These are phyloP conservation scores for Psilocybe cubensis DNA, from an alignment of 768 basidiomycete genomes.

Conservation along the genomic window DNA sequence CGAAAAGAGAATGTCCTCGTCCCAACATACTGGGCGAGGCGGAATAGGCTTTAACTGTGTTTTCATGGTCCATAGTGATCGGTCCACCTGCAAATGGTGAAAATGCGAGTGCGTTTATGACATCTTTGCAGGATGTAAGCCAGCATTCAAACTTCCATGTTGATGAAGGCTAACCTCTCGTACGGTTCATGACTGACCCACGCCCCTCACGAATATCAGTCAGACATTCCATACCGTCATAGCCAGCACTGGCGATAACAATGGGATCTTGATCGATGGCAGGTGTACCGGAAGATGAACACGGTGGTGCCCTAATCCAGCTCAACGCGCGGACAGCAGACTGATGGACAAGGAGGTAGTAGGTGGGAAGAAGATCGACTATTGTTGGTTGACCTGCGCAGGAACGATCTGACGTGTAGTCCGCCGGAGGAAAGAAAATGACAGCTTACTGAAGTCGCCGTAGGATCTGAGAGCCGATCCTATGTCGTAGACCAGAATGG, in stretches of 20 bases:
- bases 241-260: constrained; percentile 76
- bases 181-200: constrained; percentile 74
- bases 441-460: constrained; percentile 32
- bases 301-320: constrained; percentile 74
- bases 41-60: constrained; percentile 75
- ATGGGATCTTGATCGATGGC: constrained; percentile 63
- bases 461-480: constrained; percentile 41
- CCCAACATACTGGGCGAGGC: constrained; percentile 76
- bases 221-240: constrained; percentile 78
- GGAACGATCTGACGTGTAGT: background rate
- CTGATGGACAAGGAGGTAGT: constrained; percentile 77
- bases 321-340: constrained; percentile 76
- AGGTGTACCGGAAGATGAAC: constrained; percentile 46
- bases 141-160: background rate
- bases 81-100: constrained; percentile 70
- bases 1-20: constrained; percentile 69
- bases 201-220: constrained; percentile 77
- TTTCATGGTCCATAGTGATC: constrained; percentile 84
- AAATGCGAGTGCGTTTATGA: constrained; percentile 69
- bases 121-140: constrained; percentile 46
- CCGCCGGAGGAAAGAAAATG: background rate
- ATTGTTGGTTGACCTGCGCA: constrained; percentile 30
- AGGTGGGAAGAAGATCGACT: constrained; percentile 61
- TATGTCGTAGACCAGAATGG: constrained; percentile 62
- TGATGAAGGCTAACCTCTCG: constrained; percentile 54